Evolutionary conservation across 805 yeast genomes (phyloP).

Genomic region (Barnettozyma sp.): DNA sequence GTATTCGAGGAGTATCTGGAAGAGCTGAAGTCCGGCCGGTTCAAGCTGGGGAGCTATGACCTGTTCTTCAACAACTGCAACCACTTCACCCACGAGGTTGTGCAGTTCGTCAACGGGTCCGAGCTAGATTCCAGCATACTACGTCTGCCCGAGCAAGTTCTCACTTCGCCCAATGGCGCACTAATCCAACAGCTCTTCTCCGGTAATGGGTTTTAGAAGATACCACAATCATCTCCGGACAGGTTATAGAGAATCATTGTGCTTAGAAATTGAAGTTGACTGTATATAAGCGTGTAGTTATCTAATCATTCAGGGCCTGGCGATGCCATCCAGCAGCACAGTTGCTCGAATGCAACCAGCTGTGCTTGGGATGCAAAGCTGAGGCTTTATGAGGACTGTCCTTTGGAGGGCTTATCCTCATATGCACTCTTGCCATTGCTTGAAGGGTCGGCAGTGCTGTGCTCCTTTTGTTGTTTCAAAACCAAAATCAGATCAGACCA

Average conservation of each 20-base stretch:
- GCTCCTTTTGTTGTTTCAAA: conserved; percentile 29
- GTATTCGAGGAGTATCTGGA: conserved; percentile 45
- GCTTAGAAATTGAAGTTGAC: too few relatives aligned
- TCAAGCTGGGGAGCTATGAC: conserved; percentile 39
- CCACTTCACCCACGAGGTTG: conserved; percentile 52
- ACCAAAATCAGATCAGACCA: conserved; percentile 36
- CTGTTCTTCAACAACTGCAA: conserved; percentile 61
- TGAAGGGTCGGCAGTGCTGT: too few relatives aligned
- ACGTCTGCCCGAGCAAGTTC: conserved; percentile 45
- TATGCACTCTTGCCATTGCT: too few relatives aligned
- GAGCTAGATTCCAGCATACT: conserved; percentile 47
- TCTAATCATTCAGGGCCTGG: too few relatives aligned
- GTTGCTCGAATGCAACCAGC: too few relatives aligned
- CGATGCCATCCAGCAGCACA: too few relatives aligned
- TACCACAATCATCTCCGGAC: too few relatives aligned
- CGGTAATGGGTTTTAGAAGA: conserved; percentile 9
- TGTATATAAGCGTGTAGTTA: too few relatives aligned
- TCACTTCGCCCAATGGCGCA: conserved; percentile 45
- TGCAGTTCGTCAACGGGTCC: conserved; percentile 51
- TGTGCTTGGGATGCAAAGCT: too few relatives aligned
- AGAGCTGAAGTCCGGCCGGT: conserved; percentile 40
- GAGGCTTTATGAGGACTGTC: too few relatives aligned
- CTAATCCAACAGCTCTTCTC: conserved; percentile 33
- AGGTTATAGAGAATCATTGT: too few relatives aligned
- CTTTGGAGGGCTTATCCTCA: too few relatives aligned